A percentile compares a stretch with the other conserved stretches of the same genome.
Conservation (phyloP, 2,329 filamentous ascomycete species). For the Alternaria ethzedia region DNA sequence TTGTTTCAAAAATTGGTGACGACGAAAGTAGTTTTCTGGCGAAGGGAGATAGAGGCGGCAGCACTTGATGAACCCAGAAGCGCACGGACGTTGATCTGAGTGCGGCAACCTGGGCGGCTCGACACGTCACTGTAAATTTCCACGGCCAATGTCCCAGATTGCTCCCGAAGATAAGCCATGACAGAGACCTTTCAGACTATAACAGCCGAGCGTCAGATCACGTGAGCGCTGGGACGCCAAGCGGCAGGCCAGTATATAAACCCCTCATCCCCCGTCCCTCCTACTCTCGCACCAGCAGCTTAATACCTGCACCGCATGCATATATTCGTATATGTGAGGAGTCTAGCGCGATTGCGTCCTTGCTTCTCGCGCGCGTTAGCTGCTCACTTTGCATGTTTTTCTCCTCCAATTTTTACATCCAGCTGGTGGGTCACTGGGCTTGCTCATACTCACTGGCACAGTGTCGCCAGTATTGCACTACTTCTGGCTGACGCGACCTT, state of each 20-base stretch:
- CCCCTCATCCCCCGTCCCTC: not conserved
- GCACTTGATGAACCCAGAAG: not conserved
- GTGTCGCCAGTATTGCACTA: conserved; percentile 28
- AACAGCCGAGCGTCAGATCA: not conserved
- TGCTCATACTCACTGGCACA: conserved; percentile 18
- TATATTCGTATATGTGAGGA: too few species aligned
- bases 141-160: not conserved
- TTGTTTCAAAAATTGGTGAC: not conserved
- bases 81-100: not conserved
- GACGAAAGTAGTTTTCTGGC: not conserved
- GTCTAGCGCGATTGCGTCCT: too few species aligned
- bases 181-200: not conserved
- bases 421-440: conserved; percentile 15
- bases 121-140: not conserved
- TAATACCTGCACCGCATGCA: too few species aligned
- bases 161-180: not conserved
- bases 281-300: not conserved
- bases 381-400: too few species aligned
- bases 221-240: not conserved
- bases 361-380: too few species aligned
- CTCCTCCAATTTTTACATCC: conserved; percentile 21
- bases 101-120: not conserved
- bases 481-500: conserved; percentile 20
- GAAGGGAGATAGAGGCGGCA: not conserved
- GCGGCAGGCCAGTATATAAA: not conserved